Conservation (phyloP, 2,329 filamentous ascomycete genomes). For the Clarireedia hainanense region DNA sequence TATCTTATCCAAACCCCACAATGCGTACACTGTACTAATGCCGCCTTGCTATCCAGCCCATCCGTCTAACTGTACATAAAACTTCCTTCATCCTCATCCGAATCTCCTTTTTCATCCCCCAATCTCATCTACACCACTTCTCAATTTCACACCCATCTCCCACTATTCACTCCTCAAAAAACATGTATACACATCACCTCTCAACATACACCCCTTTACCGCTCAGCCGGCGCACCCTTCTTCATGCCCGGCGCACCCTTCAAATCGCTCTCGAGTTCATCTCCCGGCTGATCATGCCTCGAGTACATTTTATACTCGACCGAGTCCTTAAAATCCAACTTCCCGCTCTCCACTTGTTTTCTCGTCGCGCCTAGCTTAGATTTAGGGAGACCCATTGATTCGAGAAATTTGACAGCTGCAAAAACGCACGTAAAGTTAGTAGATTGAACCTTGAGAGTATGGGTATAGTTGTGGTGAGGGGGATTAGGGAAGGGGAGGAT, state of each 20-base stretch:
- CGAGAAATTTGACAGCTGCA: slow-evolving; percentile 49
- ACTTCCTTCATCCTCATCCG: no score
- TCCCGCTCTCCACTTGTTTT: slow-evolving; percentile 52
- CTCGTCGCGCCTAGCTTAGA: slow-evolving; percentile 50
- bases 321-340: slow-evolving; percentile 48
- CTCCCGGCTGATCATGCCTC: slow-evolving; percentile 44
- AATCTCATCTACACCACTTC: neutral
- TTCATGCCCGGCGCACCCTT: slow-evolving; percentile 6
- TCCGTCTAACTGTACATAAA: no score
- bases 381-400: slow-evolving; percentile 58
- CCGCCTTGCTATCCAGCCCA: no score
- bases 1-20: no score
- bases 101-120: neutral
- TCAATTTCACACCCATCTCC: neutral
- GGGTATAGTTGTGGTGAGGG: neutral
- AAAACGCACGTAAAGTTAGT: neutral
- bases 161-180: neutral
- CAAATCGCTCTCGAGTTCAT: slow-evolving; percentile 27
- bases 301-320: slow-evolving; percentile 57
- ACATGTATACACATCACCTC: neutral
- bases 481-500: no score
- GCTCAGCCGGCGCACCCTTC: neutral
- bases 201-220: neutral
- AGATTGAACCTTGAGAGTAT: neutral
- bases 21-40: no score